These are phyloP conservation scores for Eucalyptus erythrocorys DNA, from an alignment of 345 rosid genomes.

Conservation along the genomic window DNA sequence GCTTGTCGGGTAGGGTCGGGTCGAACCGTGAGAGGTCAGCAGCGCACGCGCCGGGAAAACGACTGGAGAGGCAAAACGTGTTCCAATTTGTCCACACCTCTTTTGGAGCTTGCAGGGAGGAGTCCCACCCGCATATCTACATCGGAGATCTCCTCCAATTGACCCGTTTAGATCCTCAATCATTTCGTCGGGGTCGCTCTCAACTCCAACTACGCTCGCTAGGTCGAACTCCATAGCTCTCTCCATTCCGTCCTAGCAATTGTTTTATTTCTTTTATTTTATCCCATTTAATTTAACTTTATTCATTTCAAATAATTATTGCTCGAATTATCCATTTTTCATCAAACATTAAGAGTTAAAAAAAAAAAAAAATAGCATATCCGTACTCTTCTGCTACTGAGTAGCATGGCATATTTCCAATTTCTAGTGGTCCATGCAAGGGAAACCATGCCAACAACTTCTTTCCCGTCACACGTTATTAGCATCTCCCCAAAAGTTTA, in stretches of 20 bases:
- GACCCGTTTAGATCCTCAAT: neutral
- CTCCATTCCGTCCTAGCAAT: neutral
- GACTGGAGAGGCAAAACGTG: neutral
- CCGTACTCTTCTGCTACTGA: neutral
- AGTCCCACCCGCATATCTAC: neutral
- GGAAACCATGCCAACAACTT: fast-evolving
- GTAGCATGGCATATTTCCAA: neutral
- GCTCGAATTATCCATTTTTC: neutral
- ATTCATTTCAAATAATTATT: neutral
- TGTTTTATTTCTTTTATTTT: neutral
- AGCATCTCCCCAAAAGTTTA: too few species aligned
- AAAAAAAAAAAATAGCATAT: neutral
- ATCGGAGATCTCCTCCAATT: neutral
- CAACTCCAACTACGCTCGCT: neutral
- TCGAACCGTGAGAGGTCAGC: neutral
- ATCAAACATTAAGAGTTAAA: neutral
- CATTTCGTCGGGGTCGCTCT: neutral
- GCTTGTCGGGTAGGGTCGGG: neutral
- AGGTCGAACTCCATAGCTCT: neutral
- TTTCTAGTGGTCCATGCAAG: neutral
- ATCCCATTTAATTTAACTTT: neutral
- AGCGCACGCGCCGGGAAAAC: neutral
- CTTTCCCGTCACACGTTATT: neutral
- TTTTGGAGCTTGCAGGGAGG: neutral
- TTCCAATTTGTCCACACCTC: neutral